Evolutionary conservation across 345 rosid species (phyloP), one percentile per base, ranked within the genome.

Genomic region (Rhizophora mangle): DNA sequence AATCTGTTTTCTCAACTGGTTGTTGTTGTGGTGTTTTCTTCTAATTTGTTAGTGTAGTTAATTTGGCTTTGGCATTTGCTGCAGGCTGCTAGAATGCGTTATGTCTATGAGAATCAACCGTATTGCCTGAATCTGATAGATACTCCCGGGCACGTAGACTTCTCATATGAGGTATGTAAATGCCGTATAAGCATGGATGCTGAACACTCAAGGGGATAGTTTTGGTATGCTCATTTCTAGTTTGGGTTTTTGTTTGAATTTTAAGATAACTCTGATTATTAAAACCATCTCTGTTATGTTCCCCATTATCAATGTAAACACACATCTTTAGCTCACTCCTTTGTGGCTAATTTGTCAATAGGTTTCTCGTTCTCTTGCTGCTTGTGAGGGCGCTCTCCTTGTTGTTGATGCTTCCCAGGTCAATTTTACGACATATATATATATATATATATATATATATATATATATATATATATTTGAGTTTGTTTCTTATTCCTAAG

Each of bases 361-460:
- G 98, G 99, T 95, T 70, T 95, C 99, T 39, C 90, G 99, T 74
- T 95, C 99, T 57, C 97, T 95, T 81, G 99, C 99, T 68, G 99
- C 97, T 21, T 95, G 99, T 60, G 99, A 95, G 87, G 99, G 99
- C 78, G 99, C 99, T 71, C 96, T 95, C 68, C 95, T 95, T 71
- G 97, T 95, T 68, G 97, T 95, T 69, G 99, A 95, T 83, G 96
- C 99, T 77, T 91, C 99, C 34, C 99, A 95, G 97, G 99, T 95
- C 63, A 78, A 55, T n/a, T 71, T 18, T 57, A 52, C 0, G 0
- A 19, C 0, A 13, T 43, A 15, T 24, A 24, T 24, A 24, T 24
- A 24, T 24, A 24, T 24, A 24, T 24, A 24, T 24, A 24, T 24
- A 24, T 24, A 24, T 24, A 24, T 24, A 24, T 24, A 24, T 24